Base-by-base conservation (phyloP, 768 basidiomycete genomes). In the Amanita exitialis region DNA sequence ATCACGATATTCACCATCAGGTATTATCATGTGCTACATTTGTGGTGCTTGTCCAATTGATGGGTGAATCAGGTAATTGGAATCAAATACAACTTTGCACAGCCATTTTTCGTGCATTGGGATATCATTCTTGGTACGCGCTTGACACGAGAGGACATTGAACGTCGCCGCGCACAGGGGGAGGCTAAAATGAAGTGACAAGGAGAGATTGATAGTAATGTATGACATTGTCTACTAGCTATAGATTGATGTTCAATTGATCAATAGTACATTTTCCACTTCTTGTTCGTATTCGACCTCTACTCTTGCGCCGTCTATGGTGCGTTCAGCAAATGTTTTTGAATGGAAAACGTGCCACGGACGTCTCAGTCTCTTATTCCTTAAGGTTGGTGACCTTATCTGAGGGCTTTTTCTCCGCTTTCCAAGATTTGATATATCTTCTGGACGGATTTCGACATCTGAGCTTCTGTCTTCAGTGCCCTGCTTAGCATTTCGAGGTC, bases 1-100 rank as follows among this genome's bases (percentile, higher is more conserved):
- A 95, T 66, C 95, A 97, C 64, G 95, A 97, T 65, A 96, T 98
- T 54, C 95, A 98, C 61, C 95, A 97, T 65, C 92, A 94, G 75
- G 88, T 86, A 59, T 67, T 69, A 58, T 6, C n/a, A 4, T 42
- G n/a, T 47, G 46, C 30, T 13, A 34, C 28, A 39, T 12, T 23
- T 34, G 18, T 34, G 8, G 45, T 2, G 4, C 32, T 32, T 32
- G 21, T 41, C 44, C 25, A 38, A 48, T 39, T 55, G 46, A 54
- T 39, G 15, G 9, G 30, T 32, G 47, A 44, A 36, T 5, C 51
- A 84, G 81, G 62, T 72, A 30, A 78, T 88, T 54, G 95, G 95
- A 3, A 90, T 96, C 70, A 97, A 97, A 68, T 86, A 82, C 38
- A 99, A 99, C 62, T 99, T 93, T 62, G 76, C 88, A 1, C 94